Conservation (phyloP, 164 flowering plant genomes). For the Buxus sempervirens region DNA sequence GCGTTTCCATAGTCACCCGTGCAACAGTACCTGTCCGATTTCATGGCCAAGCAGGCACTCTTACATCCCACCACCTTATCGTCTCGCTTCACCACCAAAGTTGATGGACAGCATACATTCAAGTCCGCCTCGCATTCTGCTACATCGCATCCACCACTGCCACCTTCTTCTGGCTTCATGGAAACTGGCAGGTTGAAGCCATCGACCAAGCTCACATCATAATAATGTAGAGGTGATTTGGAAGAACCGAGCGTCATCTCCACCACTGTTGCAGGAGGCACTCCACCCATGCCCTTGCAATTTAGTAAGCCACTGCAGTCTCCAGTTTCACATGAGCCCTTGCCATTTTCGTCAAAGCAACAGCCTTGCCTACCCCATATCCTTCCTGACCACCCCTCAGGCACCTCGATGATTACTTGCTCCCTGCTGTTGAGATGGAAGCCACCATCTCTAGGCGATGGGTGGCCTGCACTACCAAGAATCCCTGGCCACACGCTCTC, state of each 20-base stretch:
- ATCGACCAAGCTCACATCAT: slow-evolving; percentile 68
- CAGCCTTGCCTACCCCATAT: slow-evolving; percentile 66
- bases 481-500: slow-evolving; percentile 66
- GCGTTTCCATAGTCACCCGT: slow-evolving; percentile 56
- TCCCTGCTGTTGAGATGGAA: slow-evolving; percentile 57
- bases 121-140: slow-evolving; percentile 64
- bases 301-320: slow-evolving; percentile 46
- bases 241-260: slow-evolving; percentile 64
- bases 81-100: slow-evolving; percentile 47
- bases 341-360: slow-evolving; percentile 35
- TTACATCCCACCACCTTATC: slow-evolving; percentile 75
- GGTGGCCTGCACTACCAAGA: slow-evolving; percentile 71
- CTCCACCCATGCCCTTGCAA: slow-evolving; percentile 54
- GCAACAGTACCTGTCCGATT: slow-evolving; percentile 61
- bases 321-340: slow-evolving; percentile 59
- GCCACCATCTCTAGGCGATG: slow-evolving; percentile 62
- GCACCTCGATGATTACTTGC: slow-evolving; percentile 37
- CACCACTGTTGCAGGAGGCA: slow-evolving; percentile 67
- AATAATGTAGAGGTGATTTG: slow-evolving; percentile 42
- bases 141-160: slow-evolving; percentile 59
- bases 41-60: slow-evolving; percentile 76
- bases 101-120: slow-evolving; percentile 70
- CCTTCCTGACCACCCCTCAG: slow-evolving; percentile 70
- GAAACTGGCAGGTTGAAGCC: slow-evolving; percentile 79
- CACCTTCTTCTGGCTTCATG: slow-evolving; percentile 64